Evolutionary conservation across 129 eudicot species (phyloP).

Genomic region (Flaveria linearis): DNA sequence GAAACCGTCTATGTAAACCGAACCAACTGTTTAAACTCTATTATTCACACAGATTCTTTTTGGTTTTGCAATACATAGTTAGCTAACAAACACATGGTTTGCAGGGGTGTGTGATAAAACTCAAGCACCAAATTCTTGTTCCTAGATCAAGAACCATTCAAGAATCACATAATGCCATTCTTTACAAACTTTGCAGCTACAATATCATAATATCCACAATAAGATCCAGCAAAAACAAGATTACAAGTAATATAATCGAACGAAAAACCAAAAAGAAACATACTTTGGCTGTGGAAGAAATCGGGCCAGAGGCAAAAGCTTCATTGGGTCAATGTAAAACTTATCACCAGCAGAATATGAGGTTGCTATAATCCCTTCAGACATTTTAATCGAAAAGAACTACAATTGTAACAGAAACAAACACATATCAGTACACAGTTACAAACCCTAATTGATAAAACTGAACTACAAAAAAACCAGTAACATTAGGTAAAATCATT

Average conservation of each 20-base stretch:
- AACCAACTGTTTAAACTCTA: no score
- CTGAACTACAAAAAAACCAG: not conserved
- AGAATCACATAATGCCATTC: not conserved
- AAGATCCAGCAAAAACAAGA: not conserved
- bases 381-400: constrained; percentile 72
- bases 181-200: no score
- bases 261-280: constrained; percentile 22
- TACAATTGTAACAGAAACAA: constrained; percentile 23
- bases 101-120: not conserved
- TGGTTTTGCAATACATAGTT: no score
- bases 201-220: not conserved
- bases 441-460: not conserved
- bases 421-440: not conserved
- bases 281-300: constrained; percentile 96
- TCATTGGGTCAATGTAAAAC: constrained; percentile 88
- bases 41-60: no score
- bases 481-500: not conserved
- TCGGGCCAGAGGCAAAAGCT: constrained; percentile 79
- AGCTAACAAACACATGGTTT: not conserved
- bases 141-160: constrained; percentile 14
- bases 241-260: not conserved
- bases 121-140: not conserved
- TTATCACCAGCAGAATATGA: constrained; percentile 82
- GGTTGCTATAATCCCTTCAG: constrained; percentile 83
- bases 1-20: no score